Percentiles rank a stretch among this genome's conserved stretches.
Conservation (phyloP, 345 rosid genomes). For the Brassica juncea region DNA sequence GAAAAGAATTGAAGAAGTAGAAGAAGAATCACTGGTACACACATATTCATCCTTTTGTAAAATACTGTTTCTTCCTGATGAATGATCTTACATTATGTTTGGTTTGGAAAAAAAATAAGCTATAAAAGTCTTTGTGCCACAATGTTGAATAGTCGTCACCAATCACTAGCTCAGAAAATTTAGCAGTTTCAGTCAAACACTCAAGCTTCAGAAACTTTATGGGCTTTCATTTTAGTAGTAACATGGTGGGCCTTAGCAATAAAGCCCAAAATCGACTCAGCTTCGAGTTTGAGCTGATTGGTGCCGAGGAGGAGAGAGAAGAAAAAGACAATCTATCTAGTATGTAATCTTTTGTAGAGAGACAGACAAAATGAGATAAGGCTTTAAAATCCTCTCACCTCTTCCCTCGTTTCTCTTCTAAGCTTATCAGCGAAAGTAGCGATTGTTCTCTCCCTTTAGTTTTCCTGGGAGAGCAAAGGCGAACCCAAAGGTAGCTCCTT, state of each 20-base stretch:
- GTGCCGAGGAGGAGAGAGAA: neutral
- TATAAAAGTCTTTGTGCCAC: neutral
- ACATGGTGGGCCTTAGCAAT: neutral
- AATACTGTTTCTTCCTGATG: neutral
- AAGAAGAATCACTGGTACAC: neutral
- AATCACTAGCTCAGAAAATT: neutral
- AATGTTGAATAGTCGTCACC: neutral
- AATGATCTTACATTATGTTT: slow-evolving; percentile 1
- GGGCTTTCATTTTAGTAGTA: neutral
- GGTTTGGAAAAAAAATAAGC: no score
- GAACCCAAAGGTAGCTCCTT: slow-evolving; percentile 36
- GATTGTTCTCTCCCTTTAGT: neutral
- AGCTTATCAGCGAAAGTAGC: neutral
- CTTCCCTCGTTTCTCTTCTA: neutral
- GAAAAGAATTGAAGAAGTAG: neutral
- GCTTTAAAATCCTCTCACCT: slow-evolving; percentile 33
- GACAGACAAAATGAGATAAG: slow-evolving; percentile 35
- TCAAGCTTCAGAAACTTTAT: neutral
- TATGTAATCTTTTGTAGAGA: slow-evolving; percentile 21
- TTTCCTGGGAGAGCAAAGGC: slow-evolving; percentile 17
- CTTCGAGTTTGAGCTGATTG: neutral
- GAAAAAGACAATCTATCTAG: slow-evolving; percentile 7
- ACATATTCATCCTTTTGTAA: neutral
- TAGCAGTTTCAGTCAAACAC: neutral
- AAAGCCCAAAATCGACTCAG: neutral